Evolutionary conservation across 2,329 filamentous ascomycete species (phyloP).

Genomic region (Beauveria sp.): DNA sequence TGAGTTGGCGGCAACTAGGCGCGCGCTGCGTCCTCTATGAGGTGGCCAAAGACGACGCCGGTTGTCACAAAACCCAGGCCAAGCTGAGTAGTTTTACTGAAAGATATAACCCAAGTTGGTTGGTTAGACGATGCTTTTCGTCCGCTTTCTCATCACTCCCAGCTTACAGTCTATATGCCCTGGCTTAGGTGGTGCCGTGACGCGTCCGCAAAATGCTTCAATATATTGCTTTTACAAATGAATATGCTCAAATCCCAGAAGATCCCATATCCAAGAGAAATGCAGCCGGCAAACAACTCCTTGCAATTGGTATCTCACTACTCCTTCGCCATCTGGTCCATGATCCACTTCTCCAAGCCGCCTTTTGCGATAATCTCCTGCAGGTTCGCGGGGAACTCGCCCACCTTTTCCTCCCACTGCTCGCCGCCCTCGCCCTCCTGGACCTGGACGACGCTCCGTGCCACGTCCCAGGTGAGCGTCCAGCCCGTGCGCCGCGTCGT

Average conservation of each 20-base stretch:
- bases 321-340: constrained; percentile 25
- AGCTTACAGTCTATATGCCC: too few relatives aligned
- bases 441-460: constrained; percentile 14
- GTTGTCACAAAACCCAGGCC: too few relatives aligned
- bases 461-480: constrained; percentile 35
- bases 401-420: constrained; percentile 19
- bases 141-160: too few relatives aligned
- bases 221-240: not conserved
- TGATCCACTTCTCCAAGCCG: constrained; percentile 17
- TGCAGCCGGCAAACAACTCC: not conserved
- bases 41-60: too few relatives aligned
- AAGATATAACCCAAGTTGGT: too few relatives aligned
- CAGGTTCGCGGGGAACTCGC: constrained; percentile 17
- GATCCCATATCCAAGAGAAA: not conserved
- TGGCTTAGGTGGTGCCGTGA: too few relatives aligned
- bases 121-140: too few relatives aligned
- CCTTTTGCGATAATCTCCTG: constrained; percentile 22
- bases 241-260: not conserved
- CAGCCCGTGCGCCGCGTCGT: constrained; percentile 72
- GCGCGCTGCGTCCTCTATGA: too few relatives aligned
- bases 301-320: not conserved
- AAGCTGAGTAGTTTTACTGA: too few relatives aligned
- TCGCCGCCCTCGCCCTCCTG: constrained; percentile 16
- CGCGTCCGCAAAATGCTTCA: too few relatives aligned
- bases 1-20: too few relatives aligned